Base-by-base conservation (phyloP, 345 rosid genomes). In the Eucalyptus urophylla region DNA sequence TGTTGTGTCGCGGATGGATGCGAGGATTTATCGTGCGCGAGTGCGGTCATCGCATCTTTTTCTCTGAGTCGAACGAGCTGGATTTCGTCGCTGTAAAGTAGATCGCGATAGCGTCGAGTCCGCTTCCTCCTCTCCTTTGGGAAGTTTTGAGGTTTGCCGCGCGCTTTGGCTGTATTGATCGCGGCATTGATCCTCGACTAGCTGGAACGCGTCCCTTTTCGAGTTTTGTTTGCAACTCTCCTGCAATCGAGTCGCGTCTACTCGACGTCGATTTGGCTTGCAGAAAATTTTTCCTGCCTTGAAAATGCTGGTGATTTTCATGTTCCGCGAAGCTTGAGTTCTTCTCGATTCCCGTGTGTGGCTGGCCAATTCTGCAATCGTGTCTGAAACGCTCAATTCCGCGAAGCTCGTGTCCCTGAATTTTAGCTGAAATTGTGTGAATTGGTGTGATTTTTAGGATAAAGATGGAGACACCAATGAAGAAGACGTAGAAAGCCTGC, bases 401-500 rank as follows among this genome's bases (percentile, higher is more conserved):
- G 29, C 0, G 62, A 25, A 56, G 29, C 29, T 56, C 1, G 29
- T 6, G 15, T 76, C 29, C 49, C 25, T 31, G 31, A 47, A 51
- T 50, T 80, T 86, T 67, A 31, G 72, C 37, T 83, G n/a, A 37
- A 49, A 40, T 86, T 22, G 33, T 29, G 86, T 83, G 62, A 86
- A 21, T 25, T 49, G 47, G 65, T 86, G 87, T 54, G 31, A 86
- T 49, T 87, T 89, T 76, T 56, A 95, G 95, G 95, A 94, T 86
- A 54, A 88, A 51, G 95, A 93, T 80, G 94, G 85, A 45, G 92
- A 89, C 47, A 60, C 90, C 19, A 33, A 27, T 21, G 90, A 40
- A 31, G 93, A 67, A 24, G 96, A 95, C 92, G 29, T 93, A 50
- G 96, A 93, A 87, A 93, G 90, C 90, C 87, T 53, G 21, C 91